Base-by-base conservation (phyloP, 768 basidiomycete genomes). In the Termitomyces sp. region DNA sequence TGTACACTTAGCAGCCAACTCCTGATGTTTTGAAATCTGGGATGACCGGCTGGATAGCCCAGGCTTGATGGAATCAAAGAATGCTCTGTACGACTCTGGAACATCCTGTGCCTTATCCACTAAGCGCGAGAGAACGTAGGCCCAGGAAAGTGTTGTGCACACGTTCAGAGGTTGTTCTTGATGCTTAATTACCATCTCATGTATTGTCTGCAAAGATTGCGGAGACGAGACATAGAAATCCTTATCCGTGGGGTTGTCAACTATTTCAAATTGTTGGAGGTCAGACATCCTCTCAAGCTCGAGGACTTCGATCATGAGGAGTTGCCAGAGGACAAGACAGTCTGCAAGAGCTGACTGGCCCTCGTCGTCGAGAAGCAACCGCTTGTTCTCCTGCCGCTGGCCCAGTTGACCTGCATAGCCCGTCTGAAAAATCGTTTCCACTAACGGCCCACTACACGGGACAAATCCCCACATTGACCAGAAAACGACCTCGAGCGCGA, bases 391-490 rank as follows among this genome's bases (percentile, higher is more conserved):
- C 67, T 93, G 92, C 1, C 63, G 67, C 3, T 80, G 78, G 0
- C 92, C 92, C 5, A 92, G 78, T 43, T 81, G 76, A 0, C 85
- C 84, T 32, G 70, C 69, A 65, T 87, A 88, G 6, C 86, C 85
- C 1, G 84, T 77, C 58, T 86, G 78, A 68, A 85, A 83, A 37
- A 94, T 79, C 54, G 74, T 73, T 62, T 79, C 76, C 29, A 92
- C 85, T 56, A 88, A 65, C 4, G 79, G 72, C 2, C 87, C 90
- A 37, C 76, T 79, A 63, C 90, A 87, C 0, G 86, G 71, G 12
- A 83, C 81, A 57, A 84, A 86, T 13, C 81, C 84, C 85, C 88
- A 95, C 82, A 94, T 87, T 5, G 85, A 80, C 84, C 91, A 92
- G 71, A 97, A 98, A 46, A 97, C 76, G 34, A 95, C 83, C 62